Evolutionary conservation across 2,329 filamentous ascomycete genomes (phyloP).

Genomic region (Cadophora luteo-olivacea): DNA sequence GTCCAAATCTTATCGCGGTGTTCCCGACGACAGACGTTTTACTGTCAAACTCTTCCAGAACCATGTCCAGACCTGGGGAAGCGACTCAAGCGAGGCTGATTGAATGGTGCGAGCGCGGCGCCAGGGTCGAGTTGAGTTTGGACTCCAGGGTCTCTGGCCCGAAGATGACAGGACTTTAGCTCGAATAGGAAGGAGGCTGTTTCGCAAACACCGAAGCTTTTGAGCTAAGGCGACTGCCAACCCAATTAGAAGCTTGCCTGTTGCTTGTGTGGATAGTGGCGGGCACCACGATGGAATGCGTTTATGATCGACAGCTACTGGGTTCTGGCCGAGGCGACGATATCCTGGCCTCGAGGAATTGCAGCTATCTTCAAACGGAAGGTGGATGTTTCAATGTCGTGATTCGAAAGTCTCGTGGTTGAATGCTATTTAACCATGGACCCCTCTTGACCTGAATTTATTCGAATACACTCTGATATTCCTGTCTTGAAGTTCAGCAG

Average conservation of each 20-base stretch:
- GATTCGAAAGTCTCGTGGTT: not conserved
- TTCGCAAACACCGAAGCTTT: slow-evolving; percentile 14
- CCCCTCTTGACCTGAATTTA: no score
- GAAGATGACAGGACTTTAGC: slow-evolving; percentile 14
- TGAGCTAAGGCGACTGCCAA: slow-evolving; percentile 9
- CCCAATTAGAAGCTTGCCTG: slow-evolving; percentile 2
- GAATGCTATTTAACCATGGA: slow-evolving; percentile 7
- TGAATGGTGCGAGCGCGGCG: slow-evolving; percentile 1
- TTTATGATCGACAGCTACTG: not conserved
- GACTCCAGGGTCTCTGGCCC: not conserved
- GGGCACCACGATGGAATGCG: not conserved
- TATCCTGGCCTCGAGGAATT: not conserved
- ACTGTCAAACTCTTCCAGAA: slow-evolving; percentile 1
- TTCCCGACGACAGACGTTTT: not conserved
- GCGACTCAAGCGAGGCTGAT: slow-evolving; percentile 6
- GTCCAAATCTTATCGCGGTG: slow-evolving; percentile 11
- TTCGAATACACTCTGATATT: slow-evolving; percentile 9
- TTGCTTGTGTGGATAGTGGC: slow-evolving; percentile 11
- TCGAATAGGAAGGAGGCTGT: slow-evolving; percentile 14
- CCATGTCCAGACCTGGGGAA: not conserved
- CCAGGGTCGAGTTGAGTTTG: not conserved
- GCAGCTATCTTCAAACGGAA: slow-evolving; percentile 12
- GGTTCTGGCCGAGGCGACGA: not conserved
- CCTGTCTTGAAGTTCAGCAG: slow-evolving; percentile 6
- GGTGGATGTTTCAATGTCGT: slow-evolving; percentile 10